phyloP scores from a whole-genome alignment of 83 land plant genomes.

The Larix sibirica region DNA sequence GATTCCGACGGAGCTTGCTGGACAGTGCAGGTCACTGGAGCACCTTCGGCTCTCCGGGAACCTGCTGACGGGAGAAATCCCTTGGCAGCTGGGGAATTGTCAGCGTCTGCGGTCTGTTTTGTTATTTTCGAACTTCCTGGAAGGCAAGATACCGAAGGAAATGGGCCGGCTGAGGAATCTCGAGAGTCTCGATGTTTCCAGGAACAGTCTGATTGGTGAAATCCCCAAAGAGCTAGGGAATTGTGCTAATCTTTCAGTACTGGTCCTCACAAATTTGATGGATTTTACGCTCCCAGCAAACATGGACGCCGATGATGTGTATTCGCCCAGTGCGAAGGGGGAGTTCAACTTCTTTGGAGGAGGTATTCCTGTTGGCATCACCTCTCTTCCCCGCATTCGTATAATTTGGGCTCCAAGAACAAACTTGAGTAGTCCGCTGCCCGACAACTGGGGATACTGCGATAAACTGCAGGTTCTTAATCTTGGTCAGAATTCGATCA shows the following conservation, averaged over 20 bases:
- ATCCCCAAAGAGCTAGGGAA: slow-evolving; percentile 50
- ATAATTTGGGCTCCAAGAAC: slow-evolving; percentile 64
- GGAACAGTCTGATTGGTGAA: slow-evolving; percentile 50
- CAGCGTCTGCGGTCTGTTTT: slow-evolving; percentile 24
- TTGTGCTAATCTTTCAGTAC: slow-evolving; percentile 40
- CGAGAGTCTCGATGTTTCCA: slow-evolving; percentile 47
- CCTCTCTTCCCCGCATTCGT: slow-evolving; percentile 34
- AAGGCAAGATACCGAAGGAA: slow-evolving; percentile 49
- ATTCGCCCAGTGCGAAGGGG: slow-evolving; percentile 9
- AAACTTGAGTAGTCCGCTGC: slow-evolving; percentile 35
- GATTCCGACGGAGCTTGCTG: slow-evolving; percentile 9
- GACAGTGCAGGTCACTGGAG: slow-evolving; percentile 26
- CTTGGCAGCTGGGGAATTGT: slow-evolving; percentile 49
- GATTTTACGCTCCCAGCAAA: background rate
- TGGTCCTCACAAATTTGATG: slow-evolving; percentile 47
- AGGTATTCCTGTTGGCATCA: slow-evolving; percentile 32
- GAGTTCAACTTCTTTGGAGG: slow-evolving; percentile 56
- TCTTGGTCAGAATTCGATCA: slow-evolving; percentile 37
- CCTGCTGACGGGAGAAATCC: slow-evolving; percentile 37
- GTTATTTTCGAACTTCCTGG: slow-evolving; percentile 44
- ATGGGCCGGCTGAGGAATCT: slow-evolving; percentile 40
- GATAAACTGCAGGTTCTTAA: slow-evolving; percentile 40
- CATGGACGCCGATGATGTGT: background rate
- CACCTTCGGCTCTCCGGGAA: slow-evolving; percentile 48
- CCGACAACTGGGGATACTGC: slow-evolving; percentile 19